Evolutionary conservation across 345 rosid species (phyloP), one percentile per base, ranked within the genome.

Genomic region (Bruguiera gymnorhiza): DNA sequence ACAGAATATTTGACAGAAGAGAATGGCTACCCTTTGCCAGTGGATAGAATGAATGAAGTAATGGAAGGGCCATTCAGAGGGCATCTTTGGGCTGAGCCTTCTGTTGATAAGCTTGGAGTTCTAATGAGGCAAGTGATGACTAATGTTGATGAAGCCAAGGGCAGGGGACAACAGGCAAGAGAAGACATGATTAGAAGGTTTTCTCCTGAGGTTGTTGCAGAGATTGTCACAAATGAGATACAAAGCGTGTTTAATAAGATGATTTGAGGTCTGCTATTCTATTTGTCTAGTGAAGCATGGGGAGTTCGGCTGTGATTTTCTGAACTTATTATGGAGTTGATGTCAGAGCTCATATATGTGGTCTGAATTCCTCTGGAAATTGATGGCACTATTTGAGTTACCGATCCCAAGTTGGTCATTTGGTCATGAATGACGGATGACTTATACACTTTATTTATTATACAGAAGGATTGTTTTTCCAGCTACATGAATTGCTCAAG

Each of bases 71-170:
- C 98, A 13, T 90, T 90, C 46, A 77, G 79, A 72, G 97, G 96
- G 50, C 97, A 93, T 80, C 76, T 73, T 36, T 85, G 93, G 92
- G 97, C 92, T 27, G 91, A 93, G 75, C 92, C 98, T 1, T 90
- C 93, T 0, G 75, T 84, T 39, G 73, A 61, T 54, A 81, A 87
- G 84, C 90, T 93, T 63, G 75, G 65, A 63, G 63, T 53, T 52
- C 80, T 89, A 23, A 88, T 89, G 97, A 90, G 96, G 75, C 83
- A 65, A 60, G 86, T 86, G 23, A 32, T 81, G 71, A 77, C 64
- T 76, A 79, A 84, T 36, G 70, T 69, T 57, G 88, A 83, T 16
- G 96, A 89, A 52, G 89, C 87, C 30, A 76, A 73, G 73, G 70
- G 66, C 34, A 86, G 79, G 83, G 97, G 96, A 70, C 84, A 56